Evolutionary conservation across 768 basidiomycete species (phyloP).

Genomic region (Pilatotrama ljubarskyi): DNA sequence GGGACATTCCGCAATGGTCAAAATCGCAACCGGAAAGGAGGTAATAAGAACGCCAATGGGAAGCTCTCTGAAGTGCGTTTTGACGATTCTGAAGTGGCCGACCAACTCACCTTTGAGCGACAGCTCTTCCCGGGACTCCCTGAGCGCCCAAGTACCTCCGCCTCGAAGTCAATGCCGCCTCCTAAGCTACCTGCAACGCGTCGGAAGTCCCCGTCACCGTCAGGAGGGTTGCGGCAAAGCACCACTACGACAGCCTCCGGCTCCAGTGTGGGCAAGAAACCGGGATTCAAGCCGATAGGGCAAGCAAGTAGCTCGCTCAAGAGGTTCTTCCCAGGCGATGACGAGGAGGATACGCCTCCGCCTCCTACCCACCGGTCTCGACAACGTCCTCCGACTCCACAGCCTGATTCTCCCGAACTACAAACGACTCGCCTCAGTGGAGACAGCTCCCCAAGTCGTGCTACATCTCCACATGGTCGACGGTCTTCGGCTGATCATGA

Average conservation of each 20-base stretch:
- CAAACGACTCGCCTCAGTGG: constrained; percentile 13
- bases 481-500: constrained; percentile 11
- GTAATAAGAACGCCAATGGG: constrained; percentile 15
- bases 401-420: constrained; percentile 16
- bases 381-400: not conserved
- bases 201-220: constrained; percentile 6
- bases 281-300: constrained; percentile 71
- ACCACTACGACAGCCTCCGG: not conserved
- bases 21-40: constrained; percentile 11
- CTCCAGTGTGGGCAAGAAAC: constrained; percentile 34
- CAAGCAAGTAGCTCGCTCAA: constrained; percentile 57
- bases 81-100: no score
- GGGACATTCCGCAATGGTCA: constrained; percentile 18
- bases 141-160: not conserved
- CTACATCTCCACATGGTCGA: not conserved
- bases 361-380: constrained; percentile 9
- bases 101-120: not conserved
- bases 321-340: constrained; percentile 82
- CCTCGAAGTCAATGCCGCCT: constrained; percentile 9
- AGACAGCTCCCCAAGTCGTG: constrained; percentile 3
- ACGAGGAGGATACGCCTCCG: constrained; percentile 57
- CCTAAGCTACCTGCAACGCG: constrained; percentile 7
- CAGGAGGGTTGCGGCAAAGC: not conserved
- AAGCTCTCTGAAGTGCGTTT: constrained; percentile 21
- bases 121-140: constrained; percentile 18